Percentiles rank a stretch among this genome's conserved stretches.
These are phyloP conservation scores for Sclerotinia minor DNA, from an alignment of 2,329 filamentous ascomycete genomes.

Conservation along the genomic window DNA sequence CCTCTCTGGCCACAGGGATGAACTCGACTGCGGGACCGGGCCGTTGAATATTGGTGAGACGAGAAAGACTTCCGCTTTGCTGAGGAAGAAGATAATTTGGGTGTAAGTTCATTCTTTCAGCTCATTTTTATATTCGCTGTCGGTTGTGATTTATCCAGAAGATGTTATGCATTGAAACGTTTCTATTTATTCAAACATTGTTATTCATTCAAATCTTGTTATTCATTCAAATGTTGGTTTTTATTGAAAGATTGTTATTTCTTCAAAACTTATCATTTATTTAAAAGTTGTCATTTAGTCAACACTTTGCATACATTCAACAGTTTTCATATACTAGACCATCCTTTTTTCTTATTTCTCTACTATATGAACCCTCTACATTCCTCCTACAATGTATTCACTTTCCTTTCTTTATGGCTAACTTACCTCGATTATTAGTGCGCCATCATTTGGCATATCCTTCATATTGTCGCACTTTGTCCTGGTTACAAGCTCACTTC, in stretches of 20 bases:
- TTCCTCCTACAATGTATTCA: no score
- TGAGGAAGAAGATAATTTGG: neutral
- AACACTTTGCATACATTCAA: neutral
- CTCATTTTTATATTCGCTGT: neutral
- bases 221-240: neutral
- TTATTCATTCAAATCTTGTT: neutral
- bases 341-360: neutral
- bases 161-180: neutral
- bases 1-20: neutral
- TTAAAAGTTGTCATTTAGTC: neutral
- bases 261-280: neutral
- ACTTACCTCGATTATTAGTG: neutral
- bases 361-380: neutral
- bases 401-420: no score
- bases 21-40: conserved; percentile 4
- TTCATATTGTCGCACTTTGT: neutral
- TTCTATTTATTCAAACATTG: no score
- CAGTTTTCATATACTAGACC: neutral
- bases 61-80: neutral
- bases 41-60: neutral
- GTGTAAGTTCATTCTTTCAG: neutral
- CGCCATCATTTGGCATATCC: neutral
- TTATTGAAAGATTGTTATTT: rapidly evolving
- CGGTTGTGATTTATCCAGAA: neutral
- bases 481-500: neutral